Percentiles rank a stretch among this genome's conserved stretches.
phyloP scores from a whole-genome alignment of 306 rosid species.

The Myrica gale region DNA sequence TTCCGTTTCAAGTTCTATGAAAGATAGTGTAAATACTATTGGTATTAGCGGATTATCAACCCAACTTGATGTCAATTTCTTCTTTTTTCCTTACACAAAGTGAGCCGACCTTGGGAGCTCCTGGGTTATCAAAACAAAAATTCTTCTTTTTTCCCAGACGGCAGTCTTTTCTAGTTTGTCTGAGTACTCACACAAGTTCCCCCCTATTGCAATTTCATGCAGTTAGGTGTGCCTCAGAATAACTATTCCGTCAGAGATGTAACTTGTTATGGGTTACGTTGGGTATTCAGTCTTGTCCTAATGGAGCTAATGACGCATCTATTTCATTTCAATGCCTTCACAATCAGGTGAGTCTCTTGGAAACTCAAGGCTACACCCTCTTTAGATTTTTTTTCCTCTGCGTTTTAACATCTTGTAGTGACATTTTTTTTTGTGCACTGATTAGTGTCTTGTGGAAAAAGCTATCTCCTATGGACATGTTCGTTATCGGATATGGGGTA shows the following conservation, averaged over 20 bases:
- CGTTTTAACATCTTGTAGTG: conserved; percentile 29
- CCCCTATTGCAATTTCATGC: conserved; percentile 33
- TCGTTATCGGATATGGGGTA: conserved; percentile 94
- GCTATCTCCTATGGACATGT: conserved; percentile 72
- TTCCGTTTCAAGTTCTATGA: neutral
- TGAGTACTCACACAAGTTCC: neutral
- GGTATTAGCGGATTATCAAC: neutral
- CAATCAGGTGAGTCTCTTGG: conserved; percentile 61
- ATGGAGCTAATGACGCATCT: conserved; percentile 83
- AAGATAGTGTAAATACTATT: neutral
- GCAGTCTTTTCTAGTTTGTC: neutral
- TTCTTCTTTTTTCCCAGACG: neutral
- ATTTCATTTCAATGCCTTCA: conserved; percentile 82
- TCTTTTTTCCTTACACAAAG: too few relatives aligned
- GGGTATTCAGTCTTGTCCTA: conserved; percentile 69
- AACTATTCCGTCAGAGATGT: conserved; percentile 48
- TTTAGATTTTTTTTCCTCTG: neutral
- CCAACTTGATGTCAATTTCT: neutral
- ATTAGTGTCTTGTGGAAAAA: conserved; percentile 74
- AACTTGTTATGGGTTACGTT: conserved; percentile 63
- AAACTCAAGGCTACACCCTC: conserved; percentile 19
- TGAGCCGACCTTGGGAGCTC: too few relatives aligned
- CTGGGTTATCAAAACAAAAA: too few relatives aligned
- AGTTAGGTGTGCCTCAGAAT: conserved; percentile 75
- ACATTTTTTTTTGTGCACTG: conserved; percentile 29